phyloP scores from a whole-genome alignment of 768 basidiomycete species.

The Dioszegia crocea region DNA sequence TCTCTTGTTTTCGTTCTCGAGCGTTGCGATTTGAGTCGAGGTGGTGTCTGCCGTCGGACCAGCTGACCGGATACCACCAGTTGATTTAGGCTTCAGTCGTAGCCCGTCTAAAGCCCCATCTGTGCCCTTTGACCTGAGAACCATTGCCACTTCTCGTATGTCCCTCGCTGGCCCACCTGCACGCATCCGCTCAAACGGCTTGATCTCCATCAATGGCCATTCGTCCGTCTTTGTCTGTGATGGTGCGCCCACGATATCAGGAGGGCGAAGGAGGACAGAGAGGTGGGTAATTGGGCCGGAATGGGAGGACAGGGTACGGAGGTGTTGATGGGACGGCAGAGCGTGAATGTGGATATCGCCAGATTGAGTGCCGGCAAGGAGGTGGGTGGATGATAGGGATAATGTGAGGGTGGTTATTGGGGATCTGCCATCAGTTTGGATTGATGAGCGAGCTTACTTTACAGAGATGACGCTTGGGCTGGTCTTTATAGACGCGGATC shows the following conservation, averaged over 20 bases:
- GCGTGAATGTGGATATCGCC: conserved; percentile 78
- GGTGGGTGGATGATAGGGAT: conserved; percentile 69
- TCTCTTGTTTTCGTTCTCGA: conserved; percentile 67
- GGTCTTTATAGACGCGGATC: conserved; percentile 30
- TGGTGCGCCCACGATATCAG: conserved; percentile 61
- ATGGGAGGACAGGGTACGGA: conserved; percentile 63
- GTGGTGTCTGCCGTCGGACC: background rate
- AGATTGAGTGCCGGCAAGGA: conserved; percentile 73
- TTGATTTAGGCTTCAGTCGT: background rate
- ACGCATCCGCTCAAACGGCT: conserved; percentile 46
- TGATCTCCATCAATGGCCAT: conserved; percentile 47
- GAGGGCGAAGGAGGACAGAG: conserved; percentile 74
- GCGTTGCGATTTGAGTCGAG: conserved; percentile 54
- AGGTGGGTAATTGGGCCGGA: conserved; percentile 66
- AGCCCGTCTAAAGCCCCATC: background rate
- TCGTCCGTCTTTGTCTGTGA: conserved; percentile 19
- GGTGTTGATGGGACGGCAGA: conserved; percentile 80
- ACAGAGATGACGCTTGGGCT: conserved; percentile 56
- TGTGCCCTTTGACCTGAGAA: conserved; percentile 21
- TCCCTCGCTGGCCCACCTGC: conserved; percentile 33
- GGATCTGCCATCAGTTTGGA: conserved; percentile 56
- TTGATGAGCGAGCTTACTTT: conserved; percentile 54
- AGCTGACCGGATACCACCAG: background rate
- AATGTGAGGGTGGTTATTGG: conserved; percentile 68
- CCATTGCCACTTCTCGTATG: conserved; percentile 35